Evolutionary conservation across 2,329 filamentous ascomycete species (phyloP), one percentile per base, ranked within the genome.

Genomic region (Purpureocillium takamizusanense): DNA sequence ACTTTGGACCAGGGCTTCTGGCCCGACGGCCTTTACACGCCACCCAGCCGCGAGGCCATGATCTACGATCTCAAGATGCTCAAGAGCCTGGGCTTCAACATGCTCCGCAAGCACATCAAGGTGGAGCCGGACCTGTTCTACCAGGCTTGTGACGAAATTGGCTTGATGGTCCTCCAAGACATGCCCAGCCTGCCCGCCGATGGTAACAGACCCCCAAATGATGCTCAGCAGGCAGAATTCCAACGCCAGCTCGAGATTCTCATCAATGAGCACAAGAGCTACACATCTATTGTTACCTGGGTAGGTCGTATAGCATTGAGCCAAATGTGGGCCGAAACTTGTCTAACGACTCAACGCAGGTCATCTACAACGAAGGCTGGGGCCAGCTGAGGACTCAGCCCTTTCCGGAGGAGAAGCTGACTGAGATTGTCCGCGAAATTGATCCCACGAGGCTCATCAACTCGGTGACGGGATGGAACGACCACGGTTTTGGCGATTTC

Each of bases 351-450:
- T 25, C 21, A 5, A 25, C 10, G 21, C 21, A 25, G 72, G 62
- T 81, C 13, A 76, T 85, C 47, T 85, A 83, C 56, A 84, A 85
- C 51, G 81, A 85, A 53, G 80, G 78, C 32, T 85, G 81, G 81
- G 80, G 76, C 2, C 81, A 85, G 49, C 57, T 73, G 3, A 64
- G 52, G 2, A 48, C 63, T 0, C 54, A 57, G 0, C 64, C 64
- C 7, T 69, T 66, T 45, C 76, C 78, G 0, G 81, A 85, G 44
- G 69, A 70, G 12, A 59, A 53, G 4, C 60, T 86, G 11, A 74
- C 76, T 0, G 62, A 72, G 1, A 53, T 69, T 0, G 68, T 85
- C 3, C 67, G 66, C 33, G 46, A 61, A 2, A 56, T 82, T 3
- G 82, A 86, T 47, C 73, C 79, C 0, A 80, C 77, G 0, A 63